phyloP scores from a whole-genome alignment of 331 rosid species.

The Spiraea crenata region DNA sequence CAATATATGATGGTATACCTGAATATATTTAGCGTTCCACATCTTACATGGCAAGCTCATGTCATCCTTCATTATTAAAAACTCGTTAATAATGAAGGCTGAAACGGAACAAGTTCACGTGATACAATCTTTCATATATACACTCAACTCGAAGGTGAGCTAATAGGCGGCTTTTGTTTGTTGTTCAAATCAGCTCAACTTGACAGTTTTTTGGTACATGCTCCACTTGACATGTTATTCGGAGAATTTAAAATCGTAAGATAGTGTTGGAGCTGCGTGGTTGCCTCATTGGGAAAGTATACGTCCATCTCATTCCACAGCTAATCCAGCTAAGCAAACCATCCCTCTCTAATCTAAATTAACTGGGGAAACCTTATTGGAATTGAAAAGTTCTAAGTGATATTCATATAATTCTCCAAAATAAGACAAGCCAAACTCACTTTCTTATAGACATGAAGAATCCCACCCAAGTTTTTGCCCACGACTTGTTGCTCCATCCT shows the following conservation, averaged over 20 bases:
- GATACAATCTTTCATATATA: no score
- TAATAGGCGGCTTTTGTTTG: neutral
- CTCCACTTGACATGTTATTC: conserved; percentile 13
- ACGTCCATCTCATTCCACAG: conserved; percentile 39
- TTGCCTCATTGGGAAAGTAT: conserved; percentile 19
- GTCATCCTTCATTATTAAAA: no score
- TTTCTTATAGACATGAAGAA: conserved; percentile 27
- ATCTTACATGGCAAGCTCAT: no score
- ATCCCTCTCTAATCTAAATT: neutral
- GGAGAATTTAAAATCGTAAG: neutral
- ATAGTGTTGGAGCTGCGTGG: conserved; percentile 23
- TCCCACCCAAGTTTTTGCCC: conserved; percentile 20
- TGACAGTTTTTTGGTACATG: conserved; percentile 5
- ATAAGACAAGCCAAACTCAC: neutral
- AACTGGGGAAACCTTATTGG: no score
- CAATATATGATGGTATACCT: no score
- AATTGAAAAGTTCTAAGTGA: neutral
- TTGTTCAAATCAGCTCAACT: neutral
- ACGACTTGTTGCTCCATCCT: conserved; percentile 12
- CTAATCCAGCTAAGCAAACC: conserved; percentile 38
- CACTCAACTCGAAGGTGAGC: neutral
- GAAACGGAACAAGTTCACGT: no score
- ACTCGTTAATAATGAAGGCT: no score
- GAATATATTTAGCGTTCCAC: no score
- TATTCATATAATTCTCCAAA: neutral